Percentiles rank a stretch among this genome's conserved stretches.
phyloP scores from a whole-genome alignment of 164 flowering plant species.

The Euptelea pleiosperma region DNA sequence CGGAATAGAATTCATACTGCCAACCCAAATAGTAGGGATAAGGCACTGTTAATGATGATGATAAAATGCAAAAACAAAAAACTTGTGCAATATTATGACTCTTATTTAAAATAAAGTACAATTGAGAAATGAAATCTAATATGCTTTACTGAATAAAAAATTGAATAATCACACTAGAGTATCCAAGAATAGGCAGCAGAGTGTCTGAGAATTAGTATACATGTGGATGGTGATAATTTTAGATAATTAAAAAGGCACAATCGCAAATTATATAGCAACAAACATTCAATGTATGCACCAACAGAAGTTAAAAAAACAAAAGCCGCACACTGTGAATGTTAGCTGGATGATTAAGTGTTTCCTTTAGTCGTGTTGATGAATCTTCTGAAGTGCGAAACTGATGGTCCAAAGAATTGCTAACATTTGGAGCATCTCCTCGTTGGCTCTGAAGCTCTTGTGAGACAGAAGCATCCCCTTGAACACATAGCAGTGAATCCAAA shows the following conservation, averaged over 20 bases:
- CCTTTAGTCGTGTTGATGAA: constrained; percentile 36
- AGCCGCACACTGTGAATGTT: constrained; percentile 57
- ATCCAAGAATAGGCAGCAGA: too few species aligned
- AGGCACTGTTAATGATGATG: too few species aligned
- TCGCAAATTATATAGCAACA: not conserved
- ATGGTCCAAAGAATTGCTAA: constrained; percentile 10
- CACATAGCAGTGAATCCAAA: constrained; percentile 35
- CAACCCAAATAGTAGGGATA: too few species aligned
- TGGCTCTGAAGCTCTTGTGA: constrained; percentile 26
- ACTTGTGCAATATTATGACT: too few species aligned
- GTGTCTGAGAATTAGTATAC: too few species aligned
- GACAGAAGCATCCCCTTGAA: constrained; percentile 48
- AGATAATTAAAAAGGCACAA: not conserved
- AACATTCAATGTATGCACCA: not conserved
- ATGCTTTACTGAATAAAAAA: too few species aligned
- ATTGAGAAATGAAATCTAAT: too few species aligned
- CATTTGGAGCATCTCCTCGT: constrained; percentile 21
- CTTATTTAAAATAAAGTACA: too few species aligned
- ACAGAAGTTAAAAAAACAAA: not conserved
- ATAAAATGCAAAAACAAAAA: too few species aligned
- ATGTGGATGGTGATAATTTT: too few species aligned
- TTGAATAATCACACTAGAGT: too few species aligned
- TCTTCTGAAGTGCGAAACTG: constrained; percentile 17
- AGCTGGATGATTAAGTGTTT: constrained; percentile 81
- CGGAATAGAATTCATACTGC: too few species aligned